Base-by-base conservation (phyloP, 768 basidiomycete species). In the Pleurotus citrinopileatus region DNA sequence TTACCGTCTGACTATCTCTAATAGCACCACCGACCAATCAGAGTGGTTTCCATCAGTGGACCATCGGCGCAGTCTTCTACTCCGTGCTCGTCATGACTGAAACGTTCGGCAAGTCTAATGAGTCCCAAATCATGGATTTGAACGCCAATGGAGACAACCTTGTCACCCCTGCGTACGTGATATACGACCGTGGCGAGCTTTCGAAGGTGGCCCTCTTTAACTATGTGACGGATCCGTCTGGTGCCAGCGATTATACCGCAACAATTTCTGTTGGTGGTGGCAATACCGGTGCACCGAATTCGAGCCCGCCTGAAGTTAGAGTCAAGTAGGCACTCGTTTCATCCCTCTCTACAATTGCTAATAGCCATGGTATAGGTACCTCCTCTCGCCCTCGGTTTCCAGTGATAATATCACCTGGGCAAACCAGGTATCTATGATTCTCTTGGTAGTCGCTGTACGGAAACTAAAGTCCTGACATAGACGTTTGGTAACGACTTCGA, bases 21-120 rank as follows among this genome's bases (percentile, higher is more conserved):
- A 65, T 59, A 71, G 68, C 52, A 54, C 76, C 57, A 67, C 74
- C 64, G 65, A 76, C 60, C 56, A 74, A 78, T 58, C 74, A 82
- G 58, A 77, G 81, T 0, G 58, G 70, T 0, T 81, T 74, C 67
- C 78, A 78, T 54, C 71, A 86, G 66, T 92, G 89, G 88, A 87
- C 87, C 1, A 76, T 87, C 32, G 87, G 87, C 2, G 78, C 86
- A 0, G 69, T 86, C 43, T 91, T 87, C 71, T 93, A 92, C 67
- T 77, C 90, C 1, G 75, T 84, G 1, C 68, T 94, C 25, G 75
- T 85, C 58, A 65, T 87, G 34, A 79, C 89, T 1, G 91, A 93
- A 66, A 74, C 78, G 3, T 73, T 92, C 28, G 89, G 88, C 13
- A 72, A 75, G 42, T 78, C 80, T 34, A 83, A 84, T 65, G 70